Percentiles rank a stretch among this genome's conserved stretches.
Evolutionary conservation across 2,329 filamentous ascomycete genomes (phyloP).

Genomic region (Graphilbum sp.): DNA sequence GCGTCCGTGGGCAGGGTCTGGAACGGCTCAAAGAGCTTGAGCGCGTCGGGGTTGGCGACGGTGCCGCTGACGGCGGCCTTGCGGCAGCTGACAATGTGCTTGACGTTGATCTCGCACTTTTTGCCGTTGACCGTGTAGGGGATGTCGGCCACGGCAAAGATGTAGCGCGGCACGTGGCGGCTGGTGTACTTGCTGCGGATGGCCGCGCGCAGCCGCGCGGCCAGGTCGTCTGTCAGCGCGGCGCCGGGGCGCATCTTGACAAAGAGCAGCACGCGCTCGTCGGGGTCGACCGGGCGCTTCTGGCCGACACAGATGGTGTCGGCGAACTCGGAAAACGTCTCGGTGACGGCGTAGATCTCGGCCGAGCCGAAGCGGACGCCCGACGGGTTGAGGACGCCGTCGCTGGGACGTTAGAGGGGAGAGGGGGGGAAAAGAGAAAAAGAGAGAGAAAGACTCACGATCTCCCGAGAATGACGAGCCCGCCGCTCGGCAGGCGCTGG

Average conservation of each 20-base stretch:
- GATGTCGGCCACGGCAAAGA: constrained; percentile 21
- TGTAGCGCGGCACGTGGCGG: constrained; percentile 23
- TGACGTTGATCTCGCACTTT: constrained; percentile 27
- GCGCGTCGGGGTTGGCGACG: constrained; percentile 20
- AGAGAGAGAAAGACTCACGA: constrained; percentile 15
- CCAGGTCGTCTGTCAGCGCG: constrained; percentile 6
- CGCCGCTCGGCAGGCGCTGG: constrained; percentile 22
- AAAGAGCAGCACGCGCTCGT: constrained; percentile 13
- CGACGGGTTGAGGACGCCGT: constrained; percentile 28
- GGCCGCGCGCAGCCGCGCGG: constrained; percentile 10
- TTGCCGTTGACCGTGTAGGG: constrained; percentile 29
- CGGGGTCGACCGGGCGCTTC: constrained; percentile 6
- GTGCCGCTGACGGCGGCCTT: constrained; percentile 20
- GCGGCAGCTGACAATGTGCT: constrained; percentile 21
- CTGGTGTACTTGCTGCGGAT: constrained; percentile 14
- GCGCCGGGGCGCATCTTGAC: constrained; percentile 8
- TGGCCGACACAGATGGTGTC: constrained; percentile 11
- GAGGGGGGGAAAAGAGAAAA: background rate
- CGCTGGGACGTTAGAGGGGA: constrained; percentile 12
- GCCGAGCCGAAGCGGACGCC: constrained; percentile 28
- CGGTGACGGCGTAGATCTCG: constrained; percentile 31
- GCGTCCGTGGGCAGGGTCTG: constrained; percentile 2
- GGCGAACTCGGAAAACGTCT: constrained; percentile 18
- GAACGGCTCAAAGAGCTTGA: constrained; percentile 15
- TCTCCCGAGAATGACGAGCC: constrained; percentile 25